Base-by-base conservation (phyloP, 1,139 yeast species). In the Protomyces pachydermus region DNA sequence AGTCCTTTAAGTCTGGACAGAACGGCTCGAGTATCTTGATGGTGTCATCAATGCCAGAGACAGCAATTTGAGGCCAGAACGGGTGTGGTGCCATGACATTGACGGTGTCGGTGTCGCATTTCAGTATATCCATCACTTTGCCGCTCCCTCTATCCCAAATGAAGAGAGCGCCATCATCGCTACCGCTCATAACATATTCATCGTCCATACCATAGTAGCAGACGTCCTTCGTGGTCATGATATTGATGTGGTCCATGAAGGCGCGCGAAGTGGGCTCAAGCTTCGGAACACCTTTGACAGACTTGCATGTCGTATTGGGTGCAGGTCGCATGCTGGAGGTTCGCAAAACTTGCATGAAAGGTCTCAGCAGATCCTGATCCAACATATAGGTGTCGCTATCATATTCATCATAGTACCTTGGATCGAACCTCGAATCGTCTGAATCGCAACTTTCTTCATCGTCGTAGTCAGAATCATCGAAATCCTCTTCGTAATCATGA, bases 171-270 rank as follows among this genome's bases (percentile, higher is more conserved):
- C 69, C 69, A 39, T 65, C 67, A 50, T 67, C 70, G 6, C 69
- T 67, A 23, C 69, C 70, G 20, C 69, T 65, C 65, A 68, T 58
- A 38, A 68, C 61, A 45, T 68, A 68, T 51, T 68, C 70, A 48
- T 68, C 70, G 25, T 64, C 46, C 23, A 57, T 38, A 10, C 70
- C 70, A 48, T 52, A 68, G 42, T 66, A 68, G 54, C 62, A 65
- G 28, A 68, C 69, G 28, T 68, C 69, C 45, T 67, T 68, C 34
- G 68, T 60, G 3, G 64, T 38, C 46, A 50, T 46, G n/a, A 35
- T 61, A n/a, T 55, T 64, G 38, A 48, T 48, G 39, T 56, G 65
- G 18, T 61, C 65, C 16, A 14, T 25, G 39, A 32, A 56, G n/a
- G 50, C 38, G 5, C 8, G 32, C 32, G 8, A 4, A 28, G 8